These are phyloP conservation scores for Senecio squalidus DNA, from an alignment of 140 eudicot genomes.

Conservation along the genomic window DNA sequence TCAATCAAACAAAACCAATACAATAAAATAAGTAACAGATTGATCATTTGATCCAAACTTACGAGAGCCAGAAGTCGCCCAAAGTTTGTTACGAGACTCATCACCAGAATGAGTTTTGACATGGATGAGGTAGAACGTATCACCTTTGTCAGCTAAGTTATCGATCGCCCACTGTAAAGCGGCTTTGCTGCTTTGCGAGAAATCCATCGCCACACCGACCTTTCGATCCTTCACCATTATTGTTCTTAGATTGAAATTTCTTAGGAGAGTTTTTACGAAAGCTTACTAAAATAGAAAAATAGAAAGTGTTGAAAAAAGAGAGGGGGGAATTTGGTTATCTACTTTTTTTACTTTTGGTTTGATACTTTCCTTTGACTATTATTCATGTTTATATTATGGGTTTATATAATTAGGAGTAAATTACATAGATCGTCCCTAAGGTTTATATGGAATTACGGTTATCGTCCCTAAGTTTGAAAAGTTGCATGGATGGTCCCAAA, in stretches of 20 bases:
- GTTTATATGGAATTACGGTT: too few relatives aligned
- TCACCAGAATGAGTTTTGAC: conserved; percentile 32
- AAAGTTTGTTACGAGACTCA: conserved; percentile 56
- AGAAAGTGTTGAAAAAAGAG: neutral
- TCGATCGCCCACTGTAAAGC: conserved; percentile 84
- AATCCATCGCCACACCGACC: conserved; percentile 84
- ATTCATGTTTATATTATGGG: too few relatives aligned
- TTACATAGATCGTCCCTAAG: too few relatives aligned
- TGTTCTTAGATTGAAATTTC: conserved; percentile 13
- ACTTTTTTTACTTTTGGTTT: neutral
- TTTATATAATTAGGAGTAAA: too few relatives aligned
- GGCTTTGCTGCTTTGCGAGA: conserved; percentile 85
- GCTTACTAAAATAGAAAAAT: too few relatives aligned
- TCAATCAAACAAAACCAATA: conserved; percentile 2
- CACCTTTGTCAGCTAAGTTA: conserved; percentile 79
- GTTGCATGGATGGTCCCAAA: too few relatives aligned
- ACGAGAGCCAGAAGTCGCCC: conserved; percentile 89
- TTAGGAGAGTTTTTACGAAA: too few relatives aligned
- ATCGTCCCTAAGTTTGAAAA: too few relatives aligned
- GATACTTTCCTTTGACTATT: conserved; percentile 2
- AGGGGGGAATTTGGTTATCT: neutral
- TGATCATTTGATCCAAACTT: conserved; percentile 27
- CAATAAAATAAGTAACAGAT: neutral
- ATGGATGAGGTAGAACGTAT: conserved; percentile 67
- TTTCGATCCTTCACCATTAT: conserved; percentile 68